phyloP scores from a whole-genome alignment of 1,284 basidiomycete genomes.

The Taiwanofungus camphoratus region DNA sequence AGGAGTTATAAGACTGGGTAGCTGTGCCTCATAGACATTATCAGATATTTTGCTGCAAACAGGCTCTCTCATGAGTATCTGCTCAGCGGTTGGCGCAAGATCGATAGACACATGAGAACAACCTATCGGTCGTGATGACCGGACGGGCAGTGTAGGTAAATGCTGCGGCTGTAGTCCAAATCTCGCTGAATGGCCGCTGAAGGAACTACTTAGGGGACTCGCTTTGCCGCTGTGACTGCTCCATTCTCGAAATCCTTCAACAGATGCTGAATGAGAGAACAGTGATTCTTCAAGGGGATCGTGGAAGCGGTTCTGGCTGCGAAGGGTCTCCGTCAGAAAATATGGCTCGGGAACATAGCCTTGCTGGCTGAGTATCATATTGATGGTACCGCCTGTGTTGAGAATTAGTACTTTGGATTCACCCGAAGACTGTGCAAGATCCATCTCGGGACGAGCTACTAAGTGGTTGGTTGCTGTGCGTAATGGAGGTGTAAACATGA shows the following conservation, averaged over 20 bases:
- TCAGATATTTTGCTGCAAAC: slow-evolving; percentile 50
- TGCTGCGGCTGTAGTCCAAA: slow-evolving; percentile 21
- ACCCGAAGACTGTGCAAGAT: slow-evolving; percentile 44
- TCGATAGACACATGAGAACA: slow-evolving; percentile 25
- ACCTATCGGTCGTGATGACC: slow-evolving; percentile 69
- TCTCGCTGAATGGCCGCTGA: slow-evolving; percentile 17
- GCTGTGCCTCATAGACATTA: slow-evolving; percentile 58
- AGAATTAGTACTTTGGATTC: slow-evolving; percentile 80
- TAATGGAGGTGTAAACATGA: background rate
- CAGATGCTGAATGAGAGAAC: slow-evolving; percentile 66
- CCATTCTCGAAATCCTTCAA: slow-evolving; percentile 73
- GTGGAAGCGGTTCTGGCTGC: slow-evolving; percentile 79
- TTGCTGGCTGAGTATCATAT: slow-evolving; percentile 75
- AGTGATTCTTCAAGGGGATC: slow-evolving; percentile 79
- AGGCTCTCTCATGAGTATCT: slow-evolving; percentile 28
- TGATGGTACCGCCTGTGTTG: slow-evolving; percentile 83
- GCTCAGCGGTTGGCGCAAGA: slow-evolving; percentile 29
- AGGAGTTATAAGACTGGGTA: slow-evolving; percentile 76
- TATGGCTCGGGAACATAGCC: slow-evolving; percentile 87
- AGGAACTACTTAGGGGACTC: slow-evolving; percentile 22
- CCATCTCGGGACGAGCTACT: slow-evolving; percentile 31
- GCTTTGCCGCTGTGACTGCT: slow-evolving; percentile 27
- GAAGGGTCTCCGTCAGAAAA: slow-evolving; percentile 78
- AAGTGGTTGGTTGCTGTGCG: background rate
- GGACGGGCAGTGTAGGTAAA: slow-evolving; percentile 55